A percentile compares a stretch with the other conserved stretches of the same genome.
phyloP scores from a whole-genome alignment of 108 stramenopile genomes.

The Ochromonas danica region DNA sequence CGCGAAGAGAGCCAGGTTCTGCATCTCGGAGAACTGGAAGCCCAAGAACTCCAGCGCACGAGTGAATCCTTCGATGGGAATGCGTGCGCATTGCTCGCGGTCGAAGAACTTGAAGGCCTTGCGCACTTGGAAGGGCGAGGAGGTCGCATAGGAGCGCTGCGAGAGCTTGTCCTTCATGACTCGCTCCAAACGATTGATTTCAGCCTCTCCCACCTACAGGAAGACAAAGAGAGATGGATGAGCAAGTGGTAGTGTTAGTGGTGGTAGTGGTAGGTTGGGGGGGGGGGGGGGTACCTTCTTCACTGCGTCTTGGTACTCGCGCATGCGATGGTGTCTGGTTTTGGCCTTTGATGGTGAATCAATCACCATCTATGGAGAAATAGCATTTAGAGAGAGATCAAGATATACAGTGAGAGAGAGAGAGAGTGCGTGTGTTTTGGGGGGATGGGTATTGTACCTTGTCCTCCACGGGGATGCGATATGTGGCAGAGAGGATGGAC shows the following conservation, averaged over 20 bases:
- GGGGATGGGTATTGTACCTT: conserved; percentile 24
- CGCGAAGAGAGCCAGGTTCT: conserved; percentile 64
- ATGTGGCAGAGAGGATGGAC: conserved; percentile 59
- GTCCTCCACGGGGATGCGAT: conserved; percentile 47
- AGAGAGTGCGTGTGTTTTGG: too few relatives aligned
- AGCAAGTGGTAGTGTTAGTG: too few relatives aligned
- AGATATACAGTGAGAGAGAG: too few relatives aligned
- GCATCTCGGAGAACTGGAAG: conserved; percentile 65
- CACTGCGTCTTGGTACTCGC: conserved; percentile 63
- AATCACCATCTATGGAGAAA: background rate
- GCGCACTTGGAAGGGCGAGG: conserved; percentile 59
- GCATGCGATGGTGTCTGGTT: conserved; percentile 50
- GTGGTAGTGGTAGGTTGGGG: too few relatives aligned
- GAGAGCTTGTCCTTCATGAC: conserved; percentile 69
- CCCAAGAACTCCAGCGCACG: conserved; percentile 69
- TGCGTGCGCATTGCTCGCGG: conserved; percentile 61
- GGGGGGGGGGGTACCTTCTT: too few relatives aligned
- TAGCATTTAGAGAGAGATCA: too few relatives aligned
- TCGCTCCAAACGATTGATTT: conserved; percentile 65
- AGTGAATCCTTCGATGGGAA: conserved; percentile 64
- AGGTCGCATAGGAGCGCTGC: conserved; percentile 61
- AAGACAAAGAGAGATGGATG: too few relatives aligned
- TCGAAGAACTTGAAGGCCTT: conserved; percentile 69
- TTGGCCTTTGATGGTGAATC: conserved; percentile 41
- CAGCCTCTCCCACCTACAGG: conserved; percentile 59